Evolutionary conservation across 2,329 filamentous ascomycete species (phyloP).

Genomic region (Colletotrichum cuscutae): DNA sequence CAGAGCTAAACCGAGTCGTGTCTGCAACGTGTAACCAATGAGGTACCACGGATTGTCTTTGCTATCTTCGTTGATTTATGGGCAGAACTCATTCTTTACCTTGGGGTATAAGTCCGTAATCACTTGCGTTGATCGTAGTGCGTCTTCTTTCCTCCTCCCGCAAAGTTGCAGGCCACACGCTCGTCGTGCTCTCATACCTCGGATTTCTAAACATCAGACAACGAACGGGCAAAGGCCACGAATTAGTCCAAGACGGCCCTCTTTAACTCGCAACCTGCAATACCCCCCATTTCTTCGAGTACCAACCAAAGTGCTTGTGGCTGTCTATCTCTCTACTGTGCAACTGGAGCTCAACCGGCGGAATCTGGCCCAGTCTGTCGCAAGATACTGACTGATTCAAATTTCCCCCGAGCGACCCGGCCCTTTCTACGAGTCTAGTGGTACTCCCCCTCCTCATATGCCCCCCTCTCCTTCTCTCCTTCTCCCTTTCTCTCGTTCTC

Average conservation of each 20-base stretch:
- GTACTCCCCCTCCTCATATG: neutral
- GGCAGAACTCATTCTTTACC: neutral
- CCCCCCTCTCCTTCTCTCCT: neutral
- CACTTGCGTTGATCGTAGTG: neutral
- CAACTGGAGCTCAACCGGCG: neutral
- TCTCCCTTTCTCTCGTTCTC: neutral
- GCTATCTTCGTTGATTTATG: neutral
- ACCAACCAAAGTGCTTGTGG: neutral
- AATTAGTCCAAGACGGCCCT: neutral
- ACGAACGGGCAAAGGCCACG: neutral
- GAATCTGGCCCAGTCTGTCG: neutral
- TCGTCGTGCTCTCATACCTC: neutral
- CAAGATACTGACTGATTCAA: neutral
- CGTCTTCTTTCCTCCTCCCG: neutral
- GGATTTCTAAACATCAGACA: neutral
- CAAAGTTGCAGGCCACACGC: neutral
- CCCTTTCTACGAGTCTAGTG: neutral
- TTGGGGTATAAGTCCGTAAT: neutral
- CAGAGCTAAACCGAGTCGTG: neutral
- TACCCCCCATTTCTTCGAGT: neutral
- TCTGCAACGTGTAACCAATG: neutral
- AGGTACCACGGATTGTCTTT: neutral
- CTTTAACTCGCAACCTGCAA: neutral
- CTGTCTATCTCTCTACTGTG: neutral
- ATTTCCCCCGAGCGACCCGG: slow-evolving; percentile 8